Base-by-base conservation (phyloP, 2,329 filamentous ascomycete species). In the Lasiodiplodia theobromae region DNA sequence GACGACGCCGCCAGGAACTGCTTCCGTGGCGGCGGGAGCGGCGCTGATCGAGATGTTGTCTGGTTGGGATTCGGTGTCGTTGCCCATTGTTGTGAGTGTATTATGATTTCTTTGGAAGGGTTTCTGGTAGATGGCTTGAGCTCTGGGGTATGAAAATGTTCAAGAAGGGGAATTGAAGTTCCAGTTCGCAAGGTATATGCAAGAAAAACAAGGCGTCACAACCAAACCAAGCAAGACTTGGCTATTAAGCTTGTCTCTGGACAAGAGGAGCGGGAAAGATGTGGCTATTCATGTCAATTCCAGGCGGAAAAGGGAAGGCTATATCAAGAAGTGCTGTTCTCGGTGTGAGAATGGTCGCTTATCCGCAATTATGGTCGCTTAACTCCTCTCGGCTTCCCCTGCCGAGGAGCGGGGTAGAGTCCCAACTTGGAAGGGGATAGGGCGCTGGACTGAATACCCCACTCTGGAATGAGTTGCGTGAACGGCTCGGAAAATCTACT, bases 1-100 rank as follows among this genome's bases (percentile, higher is more conserved):
- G 51, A 79, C 14, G 10, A 51, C 40, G 1, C 25, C 38, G 8
- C 44, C n/a, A 8, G 18, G n/a, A 4, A n/a, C 44, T 11, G 18
- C 18, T n/a, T 21, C 44, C 2, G 44, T 16, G n/a, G 44, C 8
- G 18, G 12, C 44, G 44, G 18, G 18, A 3, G 40, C 18, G 44
- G n/a, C n/a, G 31, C 8, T 34, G 31, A 34, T 10, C 8, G 31
- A 34, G 8, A 2, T 34, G 8, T 34, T 34, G 8, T 34, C 31
- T 34, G 31, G 8, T 47, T 18, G 14, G 5, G 40, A 44, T 16
- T 47, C 44, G 3, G n/a, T 21, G 44, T 47, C 44, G n/a, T 47
- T 47, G 8, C 44, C 44, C 44, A 47, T 47, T 21, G 2, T 47
- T 18, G 14, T 5, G 2, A 14, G 11, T 4, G 40, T 5, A 6